Base-by-base conservation (phyloP, 2,329 filamentous ascomycete genomes). In the Triangularia setosa region DNA sequence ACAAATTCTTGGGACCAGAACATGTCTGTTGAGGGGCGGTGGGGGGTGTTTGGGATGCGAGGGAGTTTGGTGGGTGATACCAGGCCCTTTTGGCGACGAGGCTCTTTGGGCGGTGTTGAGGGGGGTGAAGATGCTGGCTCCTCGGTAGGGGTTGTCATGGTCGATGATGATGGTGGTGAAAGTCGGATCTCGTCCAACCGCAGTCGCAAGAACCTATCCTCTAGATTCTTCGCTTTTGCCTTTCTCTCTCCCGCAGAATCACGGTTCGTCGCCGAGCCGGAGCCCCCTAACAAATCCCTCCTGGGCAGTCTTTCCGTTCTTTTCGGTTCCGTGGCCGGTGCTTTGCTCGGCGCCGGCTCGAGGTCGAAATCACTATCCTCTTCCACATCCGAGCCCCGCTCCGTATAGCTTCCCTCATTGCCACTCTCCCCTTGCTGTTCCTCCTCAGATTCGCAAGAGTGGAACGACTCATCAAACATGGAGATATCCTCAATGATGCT, bases 1-100 rank as follows among this genome's bases (percentile, higher is more conserved):
- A 87, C 79, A 16, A 84, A 74, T 12, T 83, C 82, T 66, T 84
- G 82, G 60, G 79, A 79, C 87, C 87, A 89, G 70, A 88, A 89
- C 6, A 77, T 77, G 66, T 88, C 86, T 44, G 81, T 81, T 60
- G 76, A 83, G 23, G 81, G 81, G 25, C 79, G 76, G 64, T 87
- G 80, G 2, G 84, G 83, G 1, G 84, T 84, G 35, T 77, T 76
- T 1, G 85, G 85, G 48, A 88, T 84, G 0, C 76, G 75, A 2
- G 71, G 61, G 1, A 76, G 69, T 61, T 75, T 78, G 60, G 73
- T 76, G 6, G 76, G 75, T 6, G 75, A 76, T 35, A 73, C 62
- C 6, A 77, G 72, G 3, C 70, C 69, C 3, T 40, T 30, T 2
- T 60, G 60, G 3, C 18, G 16, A 5, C 68, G 65, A 2, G 66